Percentiles rank a stretch among this genome's conserved stretches.
phyloP scores from a whole-genome alignment of 495 filamentous ascomycete species.

The Venustampulla echinocandica region DNA sequence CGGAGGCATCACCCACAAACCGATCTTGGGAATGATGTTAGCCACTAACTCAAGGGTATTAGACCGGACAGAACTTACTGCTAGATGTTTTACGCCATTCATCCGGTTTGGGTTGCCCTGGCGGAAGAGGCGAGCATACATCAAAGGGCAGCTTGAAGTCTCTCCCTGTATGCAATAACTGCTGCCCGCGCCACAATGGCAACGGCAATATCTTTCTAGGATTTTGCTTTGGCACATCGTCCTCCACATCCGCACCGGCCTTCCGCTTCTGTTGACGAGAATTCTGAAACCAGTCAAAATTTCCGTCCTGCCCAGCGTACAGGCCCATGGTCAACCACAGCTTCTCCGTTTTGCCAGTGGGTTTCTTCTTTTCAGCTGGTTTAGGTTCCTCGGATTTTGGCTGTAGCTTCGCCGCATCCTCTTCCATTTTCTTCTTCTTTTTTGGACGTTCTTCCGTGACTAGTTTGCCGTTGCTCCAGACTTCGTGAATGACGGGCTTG shows the following conservation, averaged over 20 bases:
- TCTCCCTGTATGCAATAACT: constrained; percentile 35
- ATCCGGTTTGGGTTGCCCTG: constrained; percentile 79
- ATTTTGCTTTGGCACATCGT: constrained; percentile 12
- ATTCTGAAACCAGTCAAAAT: constrained; percentile 47
- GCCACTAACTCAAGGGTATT: constrained; percentile 6
- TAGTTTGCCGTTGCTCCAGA: constrained; percentile 49
- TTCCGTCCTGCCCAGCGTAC: constrained; percentile 73
- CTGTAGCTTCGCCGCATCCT: constrained; percentile 21
- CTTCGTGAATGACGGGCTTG: constrained; percentile 35
- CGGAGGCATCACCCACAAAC: constrained; percentile 82
- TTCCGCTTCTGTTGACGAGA: constrained; percentile 54
- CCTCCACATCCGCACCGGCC: constrained; percentile 47
- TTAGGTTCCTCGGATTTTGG: constrained; percentile 32
- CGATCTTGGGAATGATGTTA: constrained; percentile 49
- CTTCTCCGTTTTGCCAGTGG: constrained; percentile 43
- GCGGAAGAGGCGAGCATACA: constrained; percentile 75
- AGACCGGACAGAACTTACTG: constrained; percentile 47
- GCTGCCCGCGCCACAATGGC: constrained; percentile 55
- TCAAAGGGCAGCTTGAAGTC: constrained; percentile 87
- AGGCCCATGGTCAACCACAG: constrained; percentile 73
- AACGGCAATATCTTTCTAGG: constrained; percentile 40
- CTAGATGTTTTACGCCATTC: constrained; percentile 85
- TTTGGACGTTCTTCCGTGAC: constrained; percentile 30
- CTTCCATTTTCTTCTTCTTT: constrained; percentile 33
- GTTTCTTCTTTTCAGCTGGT: constrained; percentile 30